Evolutionary conservation across 768 basidiomycete species (phyloP), one percentile per base, ranked within the genome.

Genomic region (Russula emetica): DNA sequence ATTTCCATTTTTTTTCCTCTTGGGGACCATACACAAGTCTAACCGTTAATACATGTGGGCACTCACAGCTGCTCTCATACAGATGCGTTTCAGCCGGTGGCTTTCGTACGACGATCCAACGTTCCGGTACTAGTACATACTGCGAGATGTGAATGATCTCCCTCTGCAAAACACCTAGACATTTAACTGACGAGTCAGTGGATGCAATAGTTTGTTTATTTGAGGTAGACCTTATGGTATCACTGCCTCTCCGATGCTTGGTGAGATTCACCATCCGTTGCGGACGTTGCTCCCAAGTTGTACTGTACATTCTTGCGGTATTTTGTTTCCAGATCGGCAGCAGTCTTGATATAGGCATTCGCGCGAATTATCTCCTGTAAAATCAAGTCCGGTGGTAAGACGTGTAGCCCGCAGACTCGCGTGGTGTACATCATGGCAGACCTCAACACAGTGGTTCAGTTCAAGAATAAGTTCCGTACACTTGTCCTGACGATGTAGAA

Each of bases 231-330:
- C 36, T 56, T 28, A 62, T 24, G 32, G 26, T 22, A 47, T 50
- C 18, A 42, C 40, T 26, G 47, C 36, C 38, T 28, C 28, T 61
- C 59, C 16, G 59, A 24, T 3, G 34, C 45, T 36, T 51, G 58
- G 30, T 42, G 66, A 30, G 47, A 28, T 34, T 66, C 63, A 22
- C 44, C 78, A 66, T 78, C 82, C 54, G 85, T 64, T 34, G 26
- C 54, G 2, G 38, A 56, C 20, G 36, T 88, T 51, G 88, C 87
- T 70, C 91, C 88, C 62, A 97, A 74, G 72, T 95, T 96, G 73
- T 94, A 96, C 72, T 90, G 87, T 58, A 94, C 94, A 76, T 98
- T 98, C 76, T 92, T 87, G 67, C 88, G 81, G 74, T 98, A 97
- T 73, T 93, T 94, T 44, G 85, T 85, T 38, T 90, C 83, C 20